These are phyloP conservation scores for Panicum hallii DNA, from an alignment of 202 grass and related monocot species.

Conservation along the genomic window DNA sequence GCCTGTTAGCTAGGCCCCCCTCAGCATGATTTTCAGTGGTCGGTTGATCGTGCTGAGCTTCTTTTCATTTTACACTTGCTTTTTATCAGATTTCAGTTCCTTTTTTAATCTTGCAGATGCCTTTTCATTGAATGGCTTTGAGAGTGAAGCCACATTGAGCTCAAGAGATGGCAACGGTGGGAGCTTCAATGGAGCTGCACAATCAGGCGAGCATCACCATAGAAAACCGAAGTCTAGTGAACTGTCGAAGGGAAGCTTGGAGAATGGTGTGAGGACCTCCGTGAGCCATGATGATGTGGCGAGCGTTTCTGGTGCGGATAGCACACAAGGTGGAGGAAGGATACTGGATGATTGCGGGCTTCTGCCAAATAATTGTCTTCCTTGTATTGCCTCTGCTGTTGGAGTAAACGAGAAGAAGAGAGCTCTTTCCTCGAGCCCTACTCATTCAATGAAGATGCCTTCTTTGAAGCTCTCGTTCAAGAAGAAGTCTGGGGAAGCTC, in stretches of 20 bases:
- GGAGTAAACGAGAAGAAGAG: conserved; percentile 77
- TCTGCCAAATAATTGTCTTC: conserved; percentile 81
- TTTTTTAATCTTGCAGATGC: conserved; percentile 61
- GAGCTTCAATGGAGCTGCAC: conserved; percentile 43
- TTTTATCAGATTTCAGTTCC: conserved; percentile 40
- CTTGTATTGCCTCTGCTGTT: conserved; percentile 77
- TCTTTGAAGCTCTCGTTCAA: conserved; percentile 93
- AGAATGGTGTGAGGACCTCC: conserved; percentile 56
- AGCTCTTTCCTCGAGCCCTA: conserved; percentile 62
- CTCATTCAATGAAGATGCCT: conserved; percentile 80
- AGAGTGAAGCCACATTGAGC: conserved; percentile 58
- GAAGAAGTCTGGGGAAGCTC: conserved; percentile 79
- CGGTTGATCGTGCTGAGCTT: conserved; percentile 3
- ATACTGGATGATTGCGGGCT: conserved; percentile 80
- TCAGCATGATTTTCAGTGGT: conserved; percentile 1
- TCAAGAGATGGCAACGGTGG: conserved; percentile 46
- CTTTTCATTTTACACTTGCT: conserved; percentile 52
- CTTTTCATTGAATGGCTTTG: conserved; percentile 66
- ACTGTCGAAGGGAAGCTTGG: conserved; percentile 53
- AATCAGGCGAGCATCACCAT: conserved; percentile 47
- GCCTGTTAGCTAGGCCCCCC: conserved; percentile 6
- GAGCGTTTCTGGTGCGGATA: conserved; percentile 49
- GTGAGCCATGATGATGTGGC: conserved; percentile 64
- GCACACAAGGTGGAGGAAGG: conserved; percentile 48
- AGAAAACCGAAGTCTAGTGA: conserved; percentile 69